Evolutionary conservation across 1,139 yeast genomes (phyloP).

Genomic region (Debaryomyces udenii): DNA sequence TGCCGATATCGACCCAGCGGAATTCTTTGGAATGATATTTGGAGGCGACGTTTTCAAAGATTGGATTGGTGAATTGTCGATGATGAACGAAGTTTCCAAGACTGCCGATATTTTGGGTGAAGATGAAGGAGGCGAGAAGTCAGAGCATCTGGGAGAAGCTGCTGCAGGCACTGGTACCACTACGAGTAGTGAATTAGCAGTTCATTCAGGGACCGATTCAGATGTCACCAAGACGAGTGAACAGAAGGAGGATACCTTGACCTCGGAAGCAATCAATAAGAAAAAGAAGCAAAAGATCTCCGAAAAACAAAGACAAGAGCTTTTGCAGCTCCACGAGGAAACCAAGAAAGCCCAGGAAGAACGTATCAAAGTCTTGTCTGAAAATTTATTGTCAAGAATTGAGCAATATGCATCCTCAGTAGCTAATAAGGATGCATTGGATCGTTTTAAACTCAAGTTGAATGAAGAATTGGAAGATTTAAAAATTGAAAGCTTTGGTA

Average conservation of each 20-base stretch:
- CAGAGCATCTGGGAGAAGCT: neutral
- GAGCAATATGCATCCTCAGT: conserved; percentile 37
- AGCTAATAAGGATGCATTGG: conserved; percentile 36
- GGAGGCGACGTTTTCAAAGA: conserved; percentile 75
- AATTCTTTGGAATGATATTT: conserved; percentile 76
- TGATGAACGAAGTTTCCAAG: conserved; percentile 77
- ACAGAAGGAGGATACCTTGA: conserved; percentile 13
- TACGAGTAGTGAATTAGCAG: conserved; percentile 11
- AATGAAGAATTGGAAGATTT: conserved; percentile 62
- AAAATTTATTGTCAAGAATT: conserved; percentile 48
- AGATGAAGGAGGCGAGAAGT: conserved; percentile 25
- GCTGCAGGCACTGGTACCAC: conserved; percentile 4
- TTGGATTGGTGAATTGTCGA: conserved; percentile 87
- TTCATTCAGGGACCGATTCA: conserved; percentile 6
- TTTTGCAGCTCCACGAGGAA: conserved; percentile 56
- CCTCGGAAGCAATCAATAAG: conserved; percentile 26
- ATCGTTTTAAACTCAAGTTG: conserved; percentile 42
- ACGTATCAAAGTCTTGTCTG: conserved; percentile 56
- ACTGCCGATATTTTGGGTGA: conserved; percentile 63
- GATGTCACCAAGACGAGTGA: conserved; percentile 11
- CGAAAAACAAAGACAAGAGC: conserved; percentile 57
- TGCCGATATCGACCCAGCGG: conserved; percentile 40
- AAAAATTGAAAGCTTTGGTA: conserved; percentile 52
- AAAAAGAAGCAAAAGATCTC: conserved; percentile 44
- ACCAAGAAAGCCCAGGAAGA: conserved; percentile 55